phyloP scores from a whole-genome alignment of 2,329 filamentous ascomycete genomes.

The Xylariaceae sp. region DNA sequence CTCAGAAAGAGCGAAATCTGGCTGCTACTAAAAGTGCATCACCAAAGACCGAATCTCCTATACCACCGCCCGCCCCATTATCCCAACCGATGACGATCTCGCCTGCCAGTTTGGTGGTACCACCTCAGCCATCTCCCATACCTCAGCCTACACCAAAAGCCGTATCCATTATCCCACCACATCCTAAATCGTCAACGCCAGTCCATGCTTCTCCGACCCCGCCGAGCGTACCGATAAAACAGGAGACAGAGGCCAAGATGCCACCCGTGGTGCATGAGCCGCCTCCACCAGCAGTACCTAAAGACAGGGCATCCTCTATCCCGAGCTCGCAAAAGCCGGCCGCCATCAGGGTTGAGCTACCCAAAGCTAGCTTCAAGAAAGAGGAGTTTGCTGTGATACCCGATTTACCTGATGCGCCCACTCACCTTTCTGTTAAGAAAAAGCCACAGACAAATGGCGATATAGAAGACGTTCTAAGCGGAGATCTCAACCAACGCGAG shows the following conservation, averaged over 20 bases:
- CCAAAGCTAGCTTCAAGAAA: constrained; percentile 39
- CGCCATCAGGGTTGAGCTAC: constrained; percentile 46
- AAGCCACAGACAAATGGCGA: constrained; percentile 47
- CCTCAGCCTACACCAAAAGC: constrained; percentile 6
- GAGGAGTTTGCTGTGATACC: constrained; percentile 49
- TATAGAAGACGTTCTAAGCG: constrained; percentile 52
- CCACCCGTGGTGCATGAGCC: constrained; percentile 3
- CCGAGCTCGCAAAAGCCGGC: constrained; percentile 16
- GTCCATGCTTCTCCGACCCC: background rate
- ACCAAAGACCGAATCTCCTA: constrained; percentile 5
- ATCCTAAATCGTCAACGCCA: constrained; percentile 8
- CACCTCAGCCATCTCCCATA: constrained; percentile 13
- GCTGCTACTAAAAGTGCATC: constrained; percentile 15
- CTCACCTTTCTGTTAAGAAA: constrained; percentile 47
- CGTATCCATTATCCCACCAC: constrained; percentile 11
- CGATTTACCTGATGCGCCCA: constrained; percentile 42
- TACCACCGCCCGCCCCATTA: constrained; percentile 9
- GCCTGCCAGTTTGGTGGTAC: constrained; percentile 25
- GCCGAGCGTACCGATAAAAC: background rate
- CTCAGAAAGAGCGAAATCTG: constrained; percentile 20
- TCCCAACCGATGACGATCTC: constrained; percentile 27
- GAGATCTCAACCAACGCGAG: constrained; percentile 74
- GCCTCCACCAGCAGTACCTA: constrained; percentile 5
- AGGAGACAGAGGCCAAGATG: constrained; percentile 8
- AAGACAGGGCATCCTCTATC: constrained; percentile 6